Percentiles rank a stretch among this genome's conserved stretches.
Conservation (phyloP, 495 filamentous ascomycete species). For the Recurvomyces mirabilis region DNA sequence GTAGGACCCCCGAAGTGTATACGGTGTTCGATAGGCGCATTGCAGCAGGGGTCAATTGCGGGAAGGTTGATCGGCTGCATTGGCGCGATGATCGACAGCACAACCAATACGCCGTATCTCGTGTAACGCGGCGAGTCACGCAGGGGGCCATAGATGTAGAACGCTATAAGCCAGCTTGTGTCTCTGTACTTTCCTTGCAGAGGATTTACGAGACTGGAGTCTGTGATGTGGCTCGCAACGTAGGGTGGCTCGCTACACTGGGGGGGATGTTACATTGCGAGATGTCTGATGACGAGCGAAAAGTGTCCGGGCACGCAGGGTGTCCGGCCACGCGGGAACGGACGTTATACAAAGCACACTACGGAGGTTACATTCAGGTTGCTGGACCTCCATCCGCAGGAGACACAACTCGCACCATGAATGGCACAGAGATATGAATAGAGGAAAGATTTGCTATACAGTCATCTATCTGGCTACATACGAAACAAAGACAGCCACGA, state of each 20-base stretch:
- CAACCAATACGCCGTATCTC: background rate
- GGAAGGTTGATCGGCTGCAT: background rate
- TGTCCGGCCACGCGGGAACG: too few species aligned
- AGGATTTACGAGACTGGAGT: background rate
- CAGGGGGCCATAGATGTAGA: background rate
- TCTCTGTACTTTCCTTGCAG: background rate
- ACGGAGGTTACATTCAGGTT: too few species aligned
- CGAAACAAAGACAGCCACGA: too few species aligned
- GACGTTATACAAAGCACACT: too few species aligned
- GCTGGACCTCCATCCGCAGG: background rate
- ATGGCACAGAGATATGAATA: too few species aligned
- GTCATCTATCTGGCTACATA: too few species aligned
- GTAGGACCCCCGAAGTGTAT: background rate
- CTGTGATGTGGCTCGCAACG: conserved; percentile 2
- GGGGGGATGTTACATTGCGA: conserved; percentile 5
- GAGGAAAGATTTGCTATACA: too few species aligned
- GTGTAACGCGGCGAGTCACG: background rate
- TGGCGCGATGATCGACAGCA: background rate
- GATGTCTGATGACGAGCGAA: too few species aligned
- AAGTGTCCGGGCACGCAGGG: too few species aligned
- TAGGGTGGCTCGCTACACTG: conserved; percentile 3
- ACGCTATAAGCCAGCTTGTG: background rate
- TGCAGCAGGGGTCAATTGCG: background rate
- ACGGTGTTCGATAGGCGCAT: background rate
- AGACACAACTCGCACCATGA: too few species aligned